Evolutionary conservation across 768 basidiomycete species (phyloP).

Genomic region (Phaffia australis): DNA sequence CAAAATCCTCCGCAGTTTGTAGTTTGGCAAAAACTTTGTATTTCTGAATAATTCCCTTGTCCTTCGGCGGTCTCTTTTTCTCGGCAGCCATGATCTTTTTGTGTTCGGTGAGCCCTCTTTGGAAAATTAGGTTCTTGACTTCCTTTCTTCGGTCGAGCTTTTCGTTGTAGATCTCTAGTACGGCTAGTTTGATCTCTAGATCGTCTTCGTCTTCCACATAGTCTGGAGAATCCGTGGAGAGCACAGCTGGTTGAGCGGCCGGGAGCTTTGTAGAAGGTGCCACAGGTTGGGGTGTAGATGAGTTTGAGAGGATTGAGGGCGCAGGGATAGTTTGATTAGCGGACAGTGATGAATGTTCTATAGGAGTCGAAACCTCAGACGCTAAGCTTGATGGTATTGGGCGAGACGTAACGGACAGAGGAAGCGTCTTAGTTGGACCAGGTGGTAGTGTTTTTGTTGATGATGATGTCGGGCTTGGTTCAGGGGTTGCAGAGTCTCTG

Average conservation of each 20-base stretch:
- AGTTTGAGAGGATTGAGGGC: slow-evolving; percentile 6
- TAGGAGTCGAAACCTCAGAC: too few relatives aligned
- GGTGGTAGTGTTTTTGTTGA: too few relatives aligned
- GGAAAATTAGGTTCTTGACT: slow-evolving; percentile 79
- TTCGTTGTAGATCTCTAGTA: slow-evolving; percentile 84
- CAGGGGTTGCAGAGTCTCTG: too few relatives aligned
- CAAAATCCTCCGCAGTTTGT: slow-evolving; percentile 84
- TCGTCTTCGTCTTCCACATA: slow-evolving; percentile 63
- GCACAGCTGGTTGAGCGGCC: neutral
- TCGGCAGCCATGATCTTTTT: slow-evolving; percentile 92
- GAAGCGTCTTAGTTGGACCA: too few relatives aligned
- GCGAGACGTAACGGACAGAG: too few relatives aligned
- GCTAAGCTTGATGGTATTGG: too few relatives aligned
- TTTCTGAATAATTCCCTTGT: slow-evolving; percentile 78
- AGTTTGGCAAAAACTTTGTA: slow-evolving; percentile 81
- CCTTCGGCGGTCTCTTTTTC: slow-evolving; percentile 80
- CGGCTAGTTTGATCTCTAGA: slow-evolving; percentile 70
- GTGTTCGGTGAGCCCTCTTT: slow-evolving; percentile 80
- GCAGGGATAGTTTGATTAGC: too few relatives aligned
- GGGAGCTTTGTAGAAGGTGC: neutral
- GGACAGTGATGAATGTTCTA: too few relatives aligned
- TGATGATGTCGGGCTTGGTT: too few relatives aligned
- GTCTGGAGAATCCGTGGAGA: slow-evolving; percentile 19
- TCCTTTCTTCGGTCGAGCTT: slow-evolving; percentile 74
- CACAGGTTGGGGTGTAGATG: slow-evolving; percentile 18